Evolutionary conservation across 2,329 filamentous ascomycete genomes (phyloP).

Genomic region (Trichoderma endophyticum): DNA sequence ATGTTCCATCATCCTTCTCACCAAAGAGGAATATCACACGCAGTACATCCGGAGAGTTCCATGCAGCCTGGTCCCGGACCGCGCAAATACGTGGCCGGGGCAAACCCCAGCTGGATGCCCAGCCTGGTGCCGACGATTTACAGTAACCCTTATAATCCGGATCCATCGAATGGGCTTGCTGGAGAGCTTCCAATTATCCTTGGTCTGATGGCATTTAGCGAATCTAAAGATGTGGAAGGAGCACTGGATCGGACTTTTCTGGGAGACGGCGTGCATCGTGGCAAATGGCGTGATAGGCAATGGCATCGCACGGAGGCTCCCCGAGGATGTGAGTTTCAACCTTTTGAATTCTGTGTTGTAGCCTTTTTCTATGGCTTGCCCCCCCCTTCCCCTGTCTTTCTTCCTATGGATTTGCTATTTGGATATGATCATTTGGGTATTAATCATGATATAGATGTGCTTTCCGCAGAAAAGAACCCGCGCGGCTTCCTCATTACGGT

Average conservation of each 20-base stretch:
- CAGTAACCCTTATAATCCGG: constrained; percentile 19
- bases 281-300: constrained; percentile 26
- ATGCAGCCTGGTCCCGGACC: constrained; percentile 20
- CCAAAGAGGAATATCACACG: constrained; percentile 29
- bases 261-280: background rate
- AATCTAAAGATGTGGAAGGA: background rate
- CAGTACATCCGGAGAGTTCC: constrained; percentile 23
- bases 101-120: constrained; percentile 38
- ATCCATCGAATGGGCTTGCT: constrained; percentile 32
- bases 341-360: background rate
- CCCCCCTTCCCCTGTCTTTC: too few relatives aligned
- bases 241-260: constrained; percentile 26
- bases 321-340: constrained; percentile 27
- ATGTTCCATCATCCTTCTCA: constrained; percentile 3
- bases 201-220: constrained; percentile 39
- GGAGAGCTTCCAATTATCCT: constrained; percentile 40
- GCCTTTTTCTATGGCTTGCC: too few relatives aligned
- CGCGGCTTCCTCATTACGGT: constrained; percentile 36
- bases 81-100: constrained; percentile 32
- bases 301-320: constrained; percentile 27
- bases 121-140: constrained; percentile 35
- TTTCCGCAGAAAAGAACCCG: constrained; percentile 22
- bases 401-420: background rate
- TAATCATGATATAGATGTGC: background rate
- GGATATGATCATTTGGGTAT: background rate